Evolutionary conservation across 2,329 filamentous ascomycete species (phyloP).

Genomic region (Monilinia fructigena): DNA sequence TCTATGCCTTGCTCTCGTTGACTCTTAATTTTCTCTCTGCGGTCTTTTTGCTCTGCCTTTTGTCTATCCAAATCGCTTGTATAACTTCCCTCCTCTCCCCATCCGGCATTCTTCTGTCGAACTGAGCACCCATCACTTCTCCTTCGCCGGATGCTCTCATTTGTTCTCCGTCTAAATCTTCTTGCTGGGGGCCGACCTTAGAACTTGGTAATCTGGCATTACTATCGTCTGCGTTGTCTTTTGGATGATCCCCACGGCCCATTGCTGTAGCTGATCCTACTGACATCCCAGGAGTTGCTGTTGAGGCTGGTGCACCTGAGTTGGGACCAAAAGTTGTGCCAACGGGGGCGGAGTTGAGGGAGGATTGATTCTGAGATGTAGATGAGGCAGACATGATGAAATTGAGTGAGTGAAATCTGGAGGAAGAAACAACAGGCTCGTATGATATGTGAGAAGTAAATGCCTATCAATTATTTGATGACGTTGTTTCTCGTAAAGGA

Average conservation of each 20-base stretch:
- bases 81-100: slow-evolving; percentile 38
- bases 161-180: slow-evolving; percentile 40
- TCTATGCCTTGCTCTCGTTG: slow-evolving; percentile 32
- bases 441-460: not conserved
- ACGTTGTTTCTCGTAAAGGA: not conserved
- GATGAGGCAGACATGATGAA: slow-evolving; percentile 36
- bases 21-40: slow-evolving; percentile 36
- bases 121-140: slow-evolving; percentile 38
- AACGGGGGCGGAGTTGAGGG: slow-evolving; percentile 29
- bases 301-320: slow-evolving; percentile 27
- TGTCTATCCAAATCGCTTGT: slow-evolving; percentile 38
- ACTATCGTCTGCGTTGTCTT: slow-evolving; percentile 37
- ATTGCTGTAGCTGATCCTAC: slow-evolving; percentile 37
- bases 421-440: not conserved
- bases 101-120: slow-evolving; percentile 39
- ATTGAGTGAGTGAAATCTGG: slow-evolving; percentile 12
- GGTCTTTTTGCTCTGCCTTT: slow-evolving; percentile 39
- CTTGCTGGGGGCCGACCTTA: slow-evolving; percentile 36
- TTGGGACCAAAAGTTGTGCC: slow-evolving; percentile 34
- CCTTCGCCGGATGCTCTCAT: slow-evolving; percentile 38
- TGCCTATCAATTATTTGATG: not conserved
- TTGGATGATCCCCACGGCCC: slow-evolving; percentile 38
- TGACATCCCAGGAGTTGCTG: slow-evolving; percentile 34
- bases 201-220: slow-evolving; percentile 33
- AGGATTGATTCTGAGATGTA: slow-evolving; percentile 36